Evolutionary conservation across 495 filamentous ascomycete species (phyloP), one percentile per base, ranked within the genome.

Genomic region (Annulohypoxylon nitens): DNA sequence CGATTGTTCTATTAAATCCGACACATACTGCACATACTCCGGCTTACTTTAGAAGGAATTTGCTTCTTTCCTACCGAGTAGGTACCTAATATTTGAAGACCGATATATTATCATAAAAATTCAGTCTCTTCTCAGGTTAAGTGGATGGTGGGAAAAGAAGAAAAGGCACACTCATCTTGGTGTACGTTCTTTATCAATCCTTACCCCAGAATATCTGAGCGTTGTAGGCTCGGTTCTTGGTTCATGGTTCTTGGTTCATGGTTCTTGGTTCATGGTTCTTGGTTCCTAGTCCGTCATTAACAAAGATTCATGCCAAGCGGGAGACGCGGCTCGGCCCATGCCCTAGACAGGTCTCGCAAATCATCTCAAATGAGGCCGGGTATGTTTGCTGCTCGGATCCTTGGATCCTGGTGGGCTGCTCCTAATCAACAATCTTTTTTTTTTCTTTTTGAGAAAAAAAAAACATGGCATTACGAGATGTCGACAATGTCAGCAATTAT

Each of bases 281-380:
- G 30, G 30, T 30, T 30, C 30, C 5, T 34, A 8, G 51, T 34
- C 34, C 26, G 30, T 55, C 51, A 34, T 55, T 55, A 14, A 26
- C 51, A 55, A 33, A 33, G 30, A 55, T n/a, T 30, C 8, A 23
- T 6, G 48, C 23, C 7, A 55, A 55, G 51, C 51, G 30, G 51
- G 51, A 55, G 51, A 11, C 26, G 10, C 51, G 51, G 51, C 51
- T 55, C 51, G 26, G 51, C 23, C 51, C 51, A 55, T 34, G 34
- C 11, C n/a, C n/a, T 47, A 47, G n/a, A 20, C 43, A 47, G 43
- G 43, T 47, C 4, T 47, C 51, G 51, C 26, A 33, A 55, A 55
- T 55, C 51, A 51, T 51, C 48, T 51, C 48, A 8, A 26, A 23
- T 12, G 2, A 51, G 11, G 25, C 48, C 20, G 16, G 47, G 18